Evolutionary conservation across 1,284 basidiomycete genomes (phyloP).

Genomic region (Stygiomarasmius scandens): DNA sequence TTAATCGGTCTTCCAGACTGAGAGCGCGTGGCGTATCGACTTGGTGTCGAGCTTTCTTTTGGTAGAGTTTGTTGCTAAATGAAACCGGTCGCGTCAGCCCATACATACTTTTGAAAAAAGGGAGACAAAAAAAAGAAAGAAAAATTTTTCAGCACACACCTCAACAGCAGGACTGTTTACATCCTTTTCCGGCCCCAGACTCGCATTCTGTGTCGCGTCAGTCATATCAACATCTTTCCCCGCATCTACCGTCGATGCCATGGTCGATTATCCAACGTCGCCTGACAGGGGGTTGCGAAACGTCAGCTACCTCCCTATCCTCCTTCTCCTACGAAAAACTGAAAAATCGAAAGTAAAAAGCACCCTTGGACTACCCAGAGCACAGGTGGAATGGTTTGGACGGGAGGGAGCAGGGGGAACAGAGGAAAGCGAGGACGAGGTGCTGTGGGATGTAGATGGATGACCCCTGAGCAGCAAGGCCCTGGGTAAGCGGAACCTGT

Average conservation of each 20-base stretch:
- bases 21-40: conserved; percentile 8
- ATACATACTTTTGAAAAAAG: too few relatives aligned
- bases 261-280: not conserved
- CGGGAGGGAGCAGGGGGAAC: too few relatives aligned
- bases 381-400: too few relatives aligned
- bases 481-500: too few relatives aligned
- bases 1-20: conserved; percentile 9
- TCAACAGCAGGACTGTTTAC: not conserved
- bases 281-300: not conserved
- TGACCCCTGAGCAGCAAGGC: too few relatives aligned
- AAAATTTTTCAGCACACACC: not conserved
- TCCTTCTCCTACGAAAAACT: not conserved
- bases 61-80: not conserved
- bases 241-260: not conserved
- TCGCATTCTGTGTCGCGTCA: not conserved
- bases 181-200: not conserved
- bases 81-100: too few relatives aligned
- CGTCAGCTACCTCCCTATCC: not conserved
- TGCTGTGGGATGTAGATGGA: too few relatives aligned
- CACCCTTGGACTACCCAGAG: too few relatives aligned
- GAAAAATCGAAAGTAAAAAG: not conserved
- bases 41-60: not conserved
- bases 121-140: not conserved
- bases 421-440: too few relatives aligned
- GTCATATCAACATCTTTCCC: not conserved